Evolutionary conservation across 2,329 filamentous ascomycete species (phyloP), one percentile per base, ranked within the genome.

Genomic region (Furcasterigmium furcatum): DNA sequence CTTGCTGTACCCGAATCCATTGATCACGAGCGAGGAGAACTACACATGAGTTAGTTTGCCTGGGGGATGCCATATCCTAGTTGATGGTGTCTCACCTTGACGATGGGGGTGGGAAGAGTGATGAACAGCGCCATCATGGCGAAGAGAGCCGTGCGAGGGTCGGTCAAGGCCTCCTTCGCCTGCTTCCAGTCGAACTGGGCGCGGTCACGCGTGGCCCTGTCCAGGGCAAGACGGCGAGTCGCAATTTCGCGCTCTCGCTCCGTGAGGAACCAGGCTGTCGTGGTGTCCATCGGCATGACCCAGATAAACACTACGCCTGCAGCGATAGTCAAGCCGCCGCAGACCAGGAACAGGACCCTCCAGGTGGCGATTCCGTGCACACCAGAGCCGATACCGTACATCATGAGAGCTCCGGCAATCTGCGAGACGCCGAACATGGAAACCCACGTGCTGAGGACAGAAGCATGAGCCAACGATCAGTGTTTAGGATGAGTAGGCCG

Each of bases 361-460:
- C 54, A 57, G 18, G 46, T 45, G 9, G 41, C 44, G 1, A 58
- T 45, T 0, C 25, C 35, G 45, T 57, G 46, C 1, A 50, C 9
- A 8, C 47, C 34, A 2, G 21, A 34, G 22, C 58, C 58, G 13
- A 62, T 47, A 8, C 51, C 55, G 42, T 56, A 60, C 60, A 62
- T 63, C 29, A 61, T 41, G 7, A 63, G 43, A 7, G 48, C 49
- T 0, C 61, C 61, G 12, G 56, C 24, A 2, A 58, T 56, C 47
- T 62, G 59, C 12, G 56, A 51, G 12, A 60, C 43, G 4, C 58
- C 58, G 16, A 54, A 55, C 51, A 61, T 60, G 27, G 54, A 56
- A 14, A 61, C 34, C 60, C 60, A 63, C 2, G 53, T 47, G n/a
- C 34, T 36, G 16, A n/a, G 12, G 29, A 12, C 4, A 18, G 34